phyloP scores from a whole-genome alignment of 1,284 basidiomycete species.

The Puccinia hordei region DNA sequence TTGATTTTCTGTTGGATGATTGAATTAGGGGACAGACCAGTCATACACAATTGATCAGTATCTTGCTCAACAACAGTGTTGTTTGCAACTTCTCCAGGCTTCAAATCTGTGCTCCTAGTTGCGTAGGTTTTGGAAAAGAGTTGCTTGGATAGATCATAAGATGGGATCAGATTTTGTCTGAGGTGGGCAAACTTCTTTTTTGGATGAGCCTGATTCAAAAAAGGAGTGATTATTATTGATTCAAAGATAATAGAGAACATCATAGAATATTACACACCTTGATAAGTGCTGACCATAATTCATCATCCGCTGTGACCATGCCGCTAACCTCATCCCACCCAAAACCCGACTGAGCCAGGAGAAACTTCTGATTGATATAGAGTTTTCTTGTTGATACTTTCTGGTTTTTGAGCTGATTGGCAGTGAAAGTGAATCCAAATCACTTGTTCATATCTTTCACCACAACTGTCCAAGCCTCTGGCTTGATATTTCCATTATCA shows the following conservation, averaged over 20 bases:
- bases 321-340: neutral
- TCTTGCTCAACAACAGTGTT: neutral
- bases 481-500: neutral
- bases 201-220: neutral
- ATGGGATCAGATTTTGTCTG: neutral
- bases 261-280: no score
- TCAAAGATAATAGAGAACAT: no score
- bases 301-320: slow-evolving; percentile 7
- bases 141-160: neutral
- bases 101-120: neutral
- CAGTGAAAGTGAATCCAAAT: neutral
- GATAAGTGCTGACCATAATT: neutral
- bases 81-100: neutral
- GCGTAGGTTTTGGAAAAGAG: neutral
- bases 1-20: neutral
- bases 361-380: slow-evolving; percentile 3
- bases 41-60: neutral
- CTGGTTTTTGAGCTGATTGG: slow-evolving; percentile 1
- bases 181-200: neutral
- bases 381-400: neutral
- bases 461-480: neutral
- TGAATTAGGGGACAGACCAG: neutral
- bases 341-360: slow-evolving; percentile 2
- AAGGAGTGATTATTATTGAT: neutral
- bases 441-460: neutral